A percentile compares a stretch with the other conserved stretches of the same genome.
Conservation (phyloP, 169 alveolate species). For the Plasmodium inui region DNA sequence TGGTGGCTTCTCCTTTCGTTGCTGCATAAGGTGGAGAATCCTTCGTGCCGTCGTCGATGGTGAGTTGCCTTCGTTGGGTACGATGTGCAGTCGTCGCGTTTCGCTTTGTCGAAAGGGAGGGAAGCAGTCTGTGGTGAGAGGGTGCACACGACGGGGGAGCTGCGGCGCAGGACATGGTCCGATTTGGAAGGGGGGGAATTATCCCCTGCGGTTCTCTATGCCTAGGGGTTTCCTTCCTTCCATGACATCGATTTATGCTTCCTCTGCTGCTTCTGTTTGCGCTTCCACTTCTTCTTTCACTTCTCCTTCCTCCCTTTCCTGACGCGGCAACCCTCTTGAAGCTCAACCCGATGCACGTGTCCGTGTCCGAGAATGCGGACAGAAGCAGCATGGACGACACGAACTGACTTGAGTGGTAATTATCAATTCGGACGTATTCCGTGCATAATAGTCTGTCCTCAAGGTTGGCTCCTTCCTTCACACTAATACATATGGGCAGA, state of each 20-base stretch:
- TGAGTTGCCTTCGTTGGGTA: background rate
- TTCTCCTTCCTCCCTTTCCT: background rate
- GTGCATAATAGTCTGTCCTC: background rate
- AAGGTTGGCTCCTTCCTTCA: background rate
- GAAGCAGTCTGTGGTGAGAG: background rate
- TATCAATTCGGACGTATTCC: background rate
- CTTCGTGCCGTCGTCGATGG: background rate
- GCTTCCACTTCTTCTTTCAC: too few species aligned
- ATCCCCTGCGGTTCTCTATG: background rate
- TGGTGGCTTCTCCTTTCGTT: background rate
- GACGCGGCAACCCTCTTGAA: background rate
- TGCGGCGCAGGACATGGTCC: background rate
- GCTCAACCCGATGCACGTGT: conserved; percentile 6
- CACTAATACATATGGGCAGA: conserved; percentile 10
- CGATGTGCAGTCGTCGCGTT: background rate
- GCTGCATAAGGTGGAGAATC: background rate
- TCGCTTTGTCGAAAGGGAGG: background rate
- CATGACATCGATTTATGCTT: background rate
- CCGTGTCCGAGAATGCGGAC: conserved; percentile 11
- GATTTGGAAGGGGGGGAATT: background rate
- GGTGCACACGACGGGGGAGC: background rate
- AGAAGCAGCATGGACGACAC: conserved; percentile 26
- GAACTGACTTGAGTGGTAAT: conserved; percentile 40
- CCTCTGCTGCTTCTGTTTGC: too few species aligned
- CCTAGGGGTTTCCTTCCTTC: background rate